Base-by-base conservation (phyloP, 228 moss, liverwort and hornwort species). In the Sphagnum fallax region DNA sequence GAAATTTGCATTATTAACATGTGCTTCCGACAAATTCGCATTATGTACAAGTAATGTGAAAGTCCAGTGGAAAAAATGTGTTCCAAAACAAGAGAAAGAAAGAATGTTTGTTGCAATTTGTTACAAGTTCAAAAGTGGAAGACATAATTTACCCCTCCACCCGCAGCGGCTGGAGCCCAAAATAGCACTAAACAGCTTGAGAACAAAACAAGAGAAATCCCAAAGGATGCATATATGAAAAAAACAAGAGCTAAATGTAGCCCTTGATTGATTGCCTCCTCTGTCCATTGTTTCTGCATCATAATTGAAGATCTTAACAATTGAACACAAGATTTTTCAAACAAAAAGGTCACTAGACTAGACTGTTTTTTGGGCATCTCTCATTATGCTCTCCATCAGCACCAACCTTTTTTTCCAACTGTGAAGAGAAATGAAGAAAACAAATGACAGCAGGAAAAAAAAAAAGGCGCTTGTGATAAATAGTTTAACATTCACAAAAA, bases 81-180 rank as follows among this genome's bases (percentile, higher is more conserved):
- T 3, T 32, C 32, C 32, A 32, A 32, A 32, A 32, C 32, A 32
- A 32, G 2, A 32, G 32, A 32, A 32, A 32, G 32, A 32, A 32
- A 32, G 32, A 32, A 32, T 2, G 2, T 32, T 32, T 32, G 32
- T 32, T 2, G 32, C 32, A 32, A 32, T 32, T 32, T 32, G 32
- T 32, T 2, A 32, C 32, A 32, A 32, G 32, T 32, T 32, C 32
- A 32, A 32, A 32, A 32, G 32, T 32, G 32, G 32, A 32, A 32
- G 32, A 32, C 32, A 32, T 13, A 49, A 77, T 87, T 72, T 78
- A 90, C 93, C 79, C 93, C 91, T 75, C 93, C 91, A 88, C 93
- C 93, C 15, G 91, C 93, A 75, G 93, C 93, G 53, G 93, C 83
- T 75, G 93, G 93, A 66, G 93, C 86, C 88, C 88, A 90, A 59